Evolutionary conservation across 148 eudicot genomes (phyloP).

Genomic region (Rhododendron mucronatum): DNA sequence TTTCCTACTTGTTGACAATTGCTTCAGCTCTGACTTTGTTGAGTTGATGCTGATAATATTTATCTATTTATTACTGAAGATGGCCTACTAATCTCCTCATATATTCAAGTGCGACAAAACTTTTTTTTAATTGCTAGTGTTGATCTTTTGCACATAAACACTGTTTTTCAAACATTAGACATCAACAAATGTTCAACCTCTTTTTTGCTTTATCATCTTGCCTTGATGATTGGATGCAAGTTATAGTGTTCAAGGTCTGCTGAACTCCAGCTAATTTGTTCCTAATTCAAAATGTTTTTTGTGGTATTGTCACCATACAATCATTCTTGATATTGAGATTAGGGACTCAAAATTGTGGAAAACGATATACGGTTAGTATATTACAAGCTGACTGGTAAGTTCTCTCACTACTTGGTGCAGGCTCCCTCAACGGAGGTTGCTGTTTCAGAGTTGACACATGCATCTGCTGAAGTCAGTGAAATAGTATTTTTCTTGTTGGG

Average conservation of each 20-base stretch:
- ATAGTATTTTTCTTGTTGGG: conserved; percentile 97
- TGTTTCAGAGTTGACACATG: conserved; percentile 77
- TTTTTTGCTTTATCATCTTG: neutral
- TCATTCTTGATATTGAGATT: neutral
- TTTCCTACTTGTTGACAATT: neutral
- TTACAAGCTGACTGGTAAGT: neutral
- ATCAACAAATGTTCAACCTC: neutral
- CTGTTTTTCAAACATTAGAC: neutral
- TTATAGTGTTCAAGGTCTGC: neutral
- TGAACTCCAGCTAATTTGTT: neutral
- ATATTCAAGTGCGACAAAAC: neutral
- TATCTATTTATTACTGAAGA: neutral
- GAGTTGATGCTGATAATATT: neutral
- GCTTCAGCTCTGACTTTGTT: neutral
- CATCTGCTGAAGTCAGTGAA: conserved; percentile 96
- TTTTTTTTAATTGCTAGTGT: neutral
- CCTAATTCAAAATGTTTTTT: neutral
- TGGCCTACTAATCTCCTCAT: neutral
- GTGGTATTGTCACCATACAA: neutral
- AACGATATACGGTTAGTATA: neutral
- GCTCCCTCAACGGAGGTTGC: conserved; percentile 95
- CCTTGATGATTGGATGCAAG: neutral
- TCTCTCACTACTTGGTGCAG: conserved; percentile 34
- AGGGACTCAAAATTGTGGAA: neutral
- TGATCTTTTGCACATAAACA: neutral